Conservation (phyloP, 2,329 filamentous ascomycete species). For the Pestalotiopsis sp. region DNA sequence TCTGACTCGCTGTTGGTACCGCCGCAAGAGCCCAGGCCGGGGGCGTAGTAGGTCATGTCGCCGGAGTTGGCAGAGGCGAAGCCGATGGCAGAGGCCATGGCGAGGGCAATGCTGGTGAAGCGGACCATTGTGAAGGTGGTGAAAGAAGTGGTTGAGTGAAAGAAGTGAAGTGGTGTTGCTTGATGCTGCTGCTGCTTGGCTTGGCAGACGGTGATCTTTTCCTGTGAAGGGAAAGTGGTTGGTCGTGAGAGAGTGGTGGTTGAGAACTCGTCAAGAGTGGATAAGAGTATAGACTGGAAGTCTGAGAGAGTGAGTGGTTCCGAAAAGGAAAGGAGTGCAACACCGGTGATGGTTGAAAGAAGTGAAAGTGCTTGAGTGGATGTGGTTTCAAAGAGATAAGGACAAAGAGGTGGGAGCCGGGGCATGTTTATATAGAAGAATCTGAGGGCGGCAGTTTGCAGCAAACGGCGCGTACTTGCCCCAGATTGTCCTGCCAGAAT, state of each 20-base stretch:
- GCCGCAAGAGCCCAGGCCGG: conserved; percentile 11
- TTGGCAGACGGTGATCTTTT: background rate
- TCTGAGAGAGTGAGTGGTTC: conserved; percentile 1
- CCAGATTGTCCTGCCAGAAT: no score
- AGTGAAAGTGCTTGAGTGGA: background rate
- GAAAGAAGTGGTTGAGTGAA: background rate
- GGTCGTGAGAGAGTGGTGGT: background rate
- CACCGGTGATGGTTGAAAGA: background rate
- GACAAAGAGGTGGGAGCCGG: background rate
- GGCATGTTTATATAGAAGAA: background rate
- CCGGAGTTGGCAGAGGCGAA: conserved; percentile 7
- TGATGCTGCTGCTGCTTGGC: background rate
- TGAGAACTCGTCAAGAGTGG: conserved; percentile 4
- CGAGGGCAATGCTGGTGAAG: conserved; percentile 5
- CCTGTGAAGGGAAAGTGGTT: background rate
- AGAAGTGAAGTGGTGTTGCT: background rate
- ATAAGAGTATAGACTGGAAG: background rate
- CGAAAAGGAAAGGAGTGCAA: background rate
- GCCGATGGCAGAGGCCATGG: conserved; percentile 7
- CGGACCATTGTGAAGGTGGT: conserved; percentile 3
- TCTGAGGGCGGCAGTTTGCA: background rate
- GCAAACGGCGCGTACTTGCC: no score
- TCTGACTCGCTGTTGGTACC: conserved; percentile 5
- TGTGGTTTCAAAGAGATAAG: background rate
- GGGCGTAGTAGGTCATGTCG: conserved; percentile 13